Base-by-base conservation (phyloP, 176 grass and related monocot genomes). In the Aegilops speltoides region DNA sequence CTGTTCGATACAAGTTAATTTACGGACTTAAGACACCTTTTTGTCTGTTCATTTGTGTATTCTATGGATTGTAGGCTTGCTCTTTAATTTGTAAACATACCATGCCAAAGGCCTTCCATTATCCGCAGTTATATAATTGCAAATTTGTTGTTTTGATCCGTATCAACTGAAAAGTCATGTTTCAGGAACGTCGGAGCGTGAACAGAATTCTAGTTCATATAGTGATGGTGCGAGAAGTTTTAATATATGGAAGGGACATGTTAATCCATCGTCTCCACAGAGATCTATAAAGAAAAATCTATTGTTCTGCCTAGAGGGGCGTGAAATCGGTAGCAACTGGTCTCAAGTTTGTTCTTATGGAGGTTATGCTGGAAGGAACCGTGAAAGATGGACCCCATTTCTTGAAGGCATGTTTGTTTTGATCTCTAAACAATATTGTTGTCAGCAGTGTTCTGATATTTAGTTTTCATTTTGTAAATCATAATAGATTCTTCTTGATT, bases 161-260 rank as follows among this genome's bases (percentile, higher is more conserved):
- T 85, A 79, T 67, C 64, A 69, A 76, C 62, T 86, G 34, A 82
- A 80, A 63, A 79, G 12, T 87, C 37, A 73, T 66, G 24, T 89
- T 70, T 82, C 88, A 95, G 93, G 67, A 82, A 77, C 54, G 34
- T 70, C 36, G 71, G 76, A 10, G 90, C 46, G 82, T 60, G 83
- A 93, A 37, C 83, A 65, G 73, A 81, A 92, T 85, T 90, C 88
- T 83, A 96, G 38, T 79, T 98, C 93, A 85, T 46, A 86, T 73
- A 71, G 57, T 32, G 90, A 90, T 28, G 88, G 78, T 77, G 52
- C 73, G 81, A 89, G 87, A 84, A 89, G 78, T 73, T 64, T 28
- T 65, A 86, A 87, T 91, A 93, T 96, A 84, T 98, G 96, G 96
- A 98, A 87, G 85, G 91, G 96, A 46, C 91, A 96, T 86, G 76